Base-by-base conservation (phyloP, 2,329 filamentous ascomycete genomes). In the Xylariaceae sp. region DNA sequence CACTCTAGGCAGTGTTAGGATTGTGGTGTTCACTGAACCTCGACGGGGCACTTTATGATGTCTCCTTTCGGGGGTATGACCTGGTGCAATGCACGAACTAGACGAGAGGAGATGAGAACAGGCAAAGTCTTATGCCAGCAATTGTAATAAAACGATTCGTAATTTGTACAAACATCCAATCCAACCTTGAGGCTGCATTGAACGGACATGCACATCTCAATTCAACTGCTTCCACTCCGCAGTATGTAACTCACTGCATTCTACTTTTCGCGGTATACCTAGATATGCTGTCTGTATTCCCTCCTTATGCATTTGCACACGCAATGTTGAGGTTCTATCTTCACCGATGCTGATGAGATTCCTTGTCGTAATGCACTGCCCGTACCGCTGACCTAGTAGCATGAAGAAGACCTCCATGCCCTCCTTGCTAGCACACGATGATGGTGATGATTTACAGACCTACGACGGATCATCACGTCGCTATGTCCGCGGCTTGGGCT, bases 111-210 rank as follows among this genome's bases (percentile, higher is more conserved):
- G 37, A 18, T 10, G 47, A 47, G 37, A 39, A 42, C 44, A 44
- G 17, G 39, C 55, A 60, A 56, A 34, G 45, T 10, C 55, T 58
- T 30, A 50, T 60, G 7, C 57, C 42, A 17, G 35, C 51, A 30
- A 23, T 45, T 18, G 47, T 56, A 34, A 58, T 58, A 50, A 63
- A 53, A 57, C 45, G 50, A 62, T 60, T 30, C 23, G 23, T 30
- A 30, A 30, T 30, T 30, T 30, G 23, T 30, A 30, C 23, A 30
- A 4, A 30, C 23, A 30, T 30, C 23, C 23, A 30, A 30, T 30
- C 23, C 23, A 30, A 30, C 23, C 23, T 30, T 30, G 23, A 30
- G 23, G 23, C 23, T 30, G 23, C 23, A 30, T 30, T 30, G 23
- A 30, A 30, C 23, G 23, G 23, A 30, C 23, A 30, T 30, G 23